These are phyloP conservation scores for Manihot esculenta DNA, from an alignment of 441 rosid genomes.

Conservation along the genomic window DNA sequence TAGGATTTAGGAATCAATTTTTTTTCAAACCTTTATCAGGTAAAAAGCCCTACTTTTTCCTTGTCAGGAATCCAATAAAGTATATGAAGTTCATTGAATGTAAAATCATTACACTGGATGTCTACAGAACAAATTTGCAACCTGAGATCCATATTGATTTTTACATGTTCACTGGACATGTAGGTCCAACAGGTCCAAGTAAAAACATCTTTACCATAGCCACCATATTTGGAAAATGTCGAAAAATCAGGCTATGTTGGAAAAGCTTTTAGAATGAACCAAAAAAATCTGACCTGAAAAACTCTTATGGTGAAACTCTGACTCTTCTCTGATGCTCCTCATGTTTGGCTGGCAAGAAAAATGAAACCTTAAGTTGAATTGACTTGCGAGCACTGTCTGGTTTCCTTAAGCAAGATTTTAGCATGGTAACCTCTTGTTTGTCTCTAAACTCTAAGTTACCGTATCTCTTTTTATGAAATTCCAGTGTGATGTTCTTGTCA, in stretches of 20 bases:
- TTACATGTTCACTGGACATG: constrained; percentile 3
- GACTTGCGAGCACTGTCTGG: constrained; percentile 28
- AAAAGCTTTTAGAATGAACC: constrained; percentile 15
- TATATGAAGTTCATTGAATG: background rate
- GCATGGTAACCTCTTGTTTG: constrained; percentile 9
- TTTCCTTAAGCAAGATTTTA: constrained; percentile 43
- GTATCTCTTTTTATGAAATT: constrained; percentile 9
- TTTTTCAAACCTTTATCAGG: no score
- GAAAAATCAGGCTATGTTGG: constrained; percentile 20
- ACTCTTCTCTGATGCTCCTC: constrained; percentile 19
- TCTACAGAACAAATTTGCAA: background rate
- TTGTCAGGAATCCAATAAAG: background rate
- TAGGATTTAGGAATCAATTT: no score
- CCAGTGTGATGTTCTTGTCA: constrained; percentile 1
- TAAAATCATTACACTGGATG: background rate
- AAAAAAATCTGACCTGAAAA: constrained; percentile 5
- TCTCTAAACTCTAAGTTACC: constrained; percentile 15
- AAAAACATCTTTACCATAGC: background rate
- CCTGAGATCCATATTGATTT: background rate
- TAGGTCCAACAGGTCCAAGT: background rate
- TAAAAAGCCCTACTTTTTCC: background rate
- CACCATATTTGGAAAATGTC: background rate
- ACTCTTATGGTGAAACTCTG: constrained; percentile 6
- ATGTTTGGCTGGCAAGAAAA: constrained; percentile 25
- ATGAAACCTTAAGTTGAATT: constrained; percentile 33